Percentiles rank a stretch among this genome's conserved stretches.
These are phyloP conservation scores for Phaeosphaeriaceae sp. DNA, from an alignment of 2,329 filamentous ascomycete species.

Conservation along the genomic window DNA sequence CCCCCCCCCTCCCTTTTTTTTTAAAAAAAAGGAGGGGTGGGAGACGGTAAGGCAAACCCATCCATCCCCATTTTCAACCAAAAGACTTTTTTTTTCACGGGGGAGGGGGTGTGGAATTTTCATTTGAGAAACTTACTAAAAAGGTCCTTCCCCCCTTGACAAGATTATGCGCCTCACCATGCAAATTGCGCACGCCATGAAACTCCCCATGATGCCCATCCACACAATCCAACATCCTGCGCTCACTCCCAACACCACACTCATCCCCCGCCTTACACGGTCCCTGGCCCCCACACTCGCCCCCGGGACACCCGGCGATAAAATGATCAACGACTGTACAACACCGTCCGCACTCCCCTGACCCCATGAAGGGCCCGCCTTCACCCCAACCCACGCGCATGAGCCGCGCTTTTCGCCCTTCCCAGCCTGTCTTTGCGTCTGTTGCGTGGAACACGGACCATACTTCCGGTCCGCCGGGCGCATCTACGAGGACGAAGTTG, in stretches of 20 bases:
- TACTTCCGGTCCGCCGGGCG: conserved; percentile 46
- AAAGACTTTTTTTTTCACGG: no score
- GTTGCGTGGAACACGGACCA: conserved; percentile 56
- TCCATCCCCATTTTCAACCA: no score
- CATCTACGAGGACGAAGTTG: conserved; percentile 50
- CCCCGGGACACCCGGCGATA: conserved; percentile 36
- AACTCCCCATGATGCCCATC: conserved; percentile 18
- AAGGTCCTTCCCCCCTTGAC: conserved; percentile 31
- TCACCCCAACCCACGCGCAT: conserved; percentile 51
- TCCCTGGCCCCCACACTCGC: conserved; percentile 32
- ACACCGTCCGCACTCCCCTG: conserved; percentile 45
- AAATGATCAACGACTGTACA: conserved; percentile 43
- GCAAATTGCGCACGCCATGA: conserved; percentile 1
- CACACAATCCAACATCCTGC: conserved; percentile 15
- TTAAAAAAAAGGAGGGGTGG: no score
- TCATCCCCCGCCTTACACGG: conserved; percentile 28
- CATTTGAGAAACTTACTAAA: conserved; percentile 36
- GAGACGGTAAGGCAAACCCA: no score
- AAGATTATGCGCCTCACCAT: conserved; percentile 7
- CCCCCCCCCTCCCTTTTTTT: no score
- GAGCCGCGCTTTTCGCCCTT: conserved; percentile 52
- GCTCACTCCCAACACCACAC: conserved; percentile 20
- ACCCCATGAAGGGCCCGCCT: conserved; percentile 52
- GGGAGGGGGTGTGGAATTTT: no score
- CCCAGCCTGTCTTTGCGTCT: conserved; percentile 54